phyloP scores from a whole-genome alignment of 805 yeast genomes.

The Zygosaccharomyces rouxii region DNA sequence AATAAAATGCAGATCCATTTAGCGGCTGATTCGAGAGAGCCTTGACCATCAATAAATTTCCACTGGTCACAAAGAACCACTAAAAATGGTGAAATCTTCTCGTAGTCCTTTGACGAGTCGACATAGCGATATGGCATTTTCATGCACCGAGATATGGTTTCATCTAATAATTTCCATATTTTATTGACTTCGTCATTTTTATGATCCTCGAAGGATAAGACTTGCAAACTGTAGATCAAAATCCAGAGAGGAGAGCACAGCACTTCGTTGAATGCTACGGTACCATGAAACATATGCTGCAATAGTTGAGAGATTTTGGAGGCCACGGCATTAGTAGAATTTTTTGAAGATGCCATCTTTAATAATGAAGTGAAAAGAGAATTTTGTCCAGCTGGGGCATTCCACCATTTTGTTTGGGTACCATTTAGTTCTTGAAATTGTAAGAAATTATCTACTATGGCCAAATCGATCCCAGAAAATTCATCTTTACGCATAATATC shows the following conservation, averaged over 20 bases:
- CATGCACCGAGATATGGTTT: slow-evolving; percentile 64
- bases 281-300: slow-evolving; percentile 44
- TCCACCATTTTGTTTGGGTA: slow-evolving; percentile 77
- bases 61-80: slow-evolving; percentile 67
- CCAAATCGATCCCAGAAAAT: slow-evolving; percentile 51
- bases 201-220: slow-evolving; percentile 12
- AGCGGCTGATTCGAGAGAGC: slow-evolving; percentile 24
- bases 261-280: slow-evolving; percentile 50
- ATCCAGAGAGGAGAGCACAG: slow-evolving; percentile 53
- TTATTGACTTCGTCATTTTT: slow-evolving; percentile 23
- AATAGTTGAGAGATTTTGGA: slow-evolving; percentile 49
- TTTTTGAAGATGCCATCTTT: slow-evolving; percentile 43
- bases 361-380: slow-evolving; percentile 68
- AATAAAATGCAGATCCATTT: slow-evolving; percentile 51
- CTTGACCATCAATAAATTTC: slow-evolving; percentile 42
- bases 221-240: slow-evolving; percentile 47
- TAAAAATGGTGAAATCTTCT: slow-evolving; percentile 50
- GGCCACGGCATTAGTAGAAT: slow-evolving; percentile 30
- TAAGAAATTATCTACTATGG: slow-evolving; percentile 55
- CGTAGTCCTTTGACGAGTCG: slow-evolving; percentile 45
- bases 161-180: slow-evolving; percentile 68
- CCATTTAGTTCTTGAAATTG: slow-evolving; percentile 53
- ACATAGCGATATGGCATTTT: slow-evolving; percentile 81
- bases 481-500: slow-evolving; percentile 33
- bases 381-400: slow-evolving; percentile 41